Evolutionary conservation across 73 alveolate genomes (phyloP).

Genomic region (Paramecium sonneborni): DNA sequence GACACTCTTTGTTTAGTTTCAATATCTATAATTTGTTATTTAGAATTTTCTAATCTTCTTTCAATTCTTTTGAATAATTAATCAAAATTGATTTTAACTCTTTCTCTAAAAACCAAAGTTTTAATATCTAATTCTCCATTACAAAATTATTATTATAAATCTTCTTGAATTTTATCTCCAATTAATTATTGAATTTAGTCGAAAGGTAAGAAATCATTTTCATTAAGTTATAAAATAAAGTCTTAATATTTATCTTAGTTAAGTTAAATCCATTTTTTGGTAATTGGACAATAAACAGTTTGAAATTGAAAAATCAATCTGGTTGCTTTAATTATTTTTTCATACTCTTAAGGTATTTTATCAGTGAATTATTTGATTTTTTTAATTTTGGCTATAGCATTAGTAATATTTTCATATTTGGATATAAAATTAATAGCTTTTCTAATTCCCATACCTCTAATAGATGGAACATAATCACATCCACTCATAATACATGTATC

Average conservation of each 20-base stretch:
- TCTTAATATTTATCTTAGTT: conserved; percentile 1
- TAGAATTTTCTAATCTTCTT: neutral
- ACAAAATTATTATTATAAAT: neutral
- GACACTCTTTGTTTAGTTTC: neutral
- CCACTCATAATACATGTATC: conserved; percentile 93
- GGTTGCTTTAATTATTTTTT: conserved; percentile 2
- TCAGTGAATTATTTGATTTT: neutral
- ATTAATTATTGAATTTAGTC: neutral
- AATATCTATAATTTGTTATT: neutral
- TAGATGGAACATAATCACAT: conserved; percentile 91
- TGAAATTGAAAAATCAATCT: conserved; percentile 26
- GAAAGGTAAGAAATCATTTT: neutral
- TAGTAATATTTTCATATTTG: neutral
- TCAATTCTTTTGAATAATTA: neutral
- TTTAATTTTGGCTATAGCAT: neutral
- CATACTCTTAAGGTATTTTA: conserved; percentile 61
- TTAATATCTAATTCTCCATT: neutral
- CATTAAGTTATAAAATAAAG: neutral
- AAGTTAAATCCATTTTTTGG: neutral
- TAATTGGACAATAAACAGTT: conserved; percentile 37
- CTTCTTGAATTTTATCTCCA: neutral
- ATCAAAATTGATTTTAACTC: neutral
- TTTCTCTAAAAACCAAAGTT: neutral
- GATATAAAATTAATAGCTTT: conserved; percentile 73
- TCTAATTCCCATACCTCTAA: conserved; percentile 92